These are phyloP conservation scores for Zarea fungicola DNA, from an alignment of 2,329 filamentous ascomycete species.

Conservation along the genomic window DNA sequence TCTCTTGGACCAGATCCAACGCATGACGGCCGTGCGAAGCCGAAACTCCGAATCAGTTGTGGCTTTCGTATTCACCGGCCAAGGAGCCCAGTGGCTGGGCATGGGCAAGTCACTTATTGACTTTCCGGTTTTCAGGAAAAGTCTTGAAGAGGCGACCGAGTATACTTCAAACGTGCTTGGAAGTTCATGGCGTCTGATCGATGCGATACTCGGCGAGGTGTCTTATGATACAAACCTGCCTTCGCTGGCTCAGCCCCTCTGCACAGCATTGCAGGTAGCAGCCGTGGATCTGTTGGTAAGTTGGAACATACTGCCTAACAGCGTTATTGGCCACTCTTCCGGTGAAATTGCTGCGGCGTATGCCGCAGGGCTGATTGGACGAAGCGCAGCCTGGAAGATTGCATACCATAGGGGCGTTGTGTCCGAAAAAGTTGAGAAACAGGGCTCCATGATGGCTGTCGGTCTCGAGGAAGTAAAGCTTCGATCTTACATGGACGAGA, in stretches of 20 bases:
- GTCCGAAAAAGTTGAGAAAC: conserved; percentile 6
- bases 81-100: conserved; percentile 25
- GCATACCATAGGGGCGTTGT: conserved; percentile 19
- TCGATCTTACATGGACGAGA: background rate
- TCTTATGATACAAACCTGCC: conserved; percentile 24
- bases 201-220: background rate
- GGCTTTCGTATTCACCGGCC: conserved; percentile 25
- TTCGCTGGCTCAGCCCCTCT: conserved; percentile 33
- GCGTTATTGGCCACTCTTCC: conserved; percentile 35
- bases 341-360: conserved; percentile 40
- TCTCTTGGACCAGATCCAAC: too few species aligned
- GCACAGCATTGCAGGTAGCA: conserved; percentile 39
- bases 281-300: conserved; percentile 34
- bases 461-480: conserved; percentile 14
- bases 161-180: background rate
- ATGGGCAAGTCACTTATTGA: conserved; percentile 26
- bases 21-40: too few species aligned
- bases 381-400: conserved; percentile 23
- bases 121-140: conserved; percentile 23
- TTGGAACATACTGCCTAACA: conserved; percentile 30
- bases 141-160: conserved; percentile 16
- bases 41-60: too few species aligned
- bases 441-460: conserved; percentile 24
- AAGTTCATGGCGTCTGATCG: background rate
- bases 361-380: too few species aligned